These are phyloP conservation scores for Phytophthora hibernalis DNA, from an alignment of 352 stramenopile genomes.

Conservation along the genomic window DNA sequence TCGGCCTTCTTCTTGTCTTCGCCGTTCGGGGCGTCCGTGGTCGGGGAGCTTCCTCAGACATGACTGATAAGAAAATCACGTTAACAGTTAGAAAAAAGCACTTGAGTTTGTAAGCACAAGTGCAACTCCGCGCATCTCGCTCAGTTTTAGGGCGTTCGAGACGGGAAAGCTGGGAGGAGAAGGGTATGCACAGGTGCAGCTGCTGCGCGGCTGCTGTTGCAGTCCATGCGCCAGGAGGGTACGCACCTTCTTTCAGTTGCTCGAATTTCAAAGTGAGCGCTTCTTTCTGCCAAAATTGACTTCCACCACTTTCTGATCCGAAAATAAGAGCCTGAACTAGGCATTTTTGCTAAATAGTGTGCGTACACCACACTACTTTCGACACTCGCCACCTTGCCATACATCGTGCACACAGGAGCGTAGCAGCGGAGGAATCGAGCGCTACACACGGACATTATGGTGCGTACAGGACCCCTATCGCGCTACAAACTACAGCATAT, in stretches of 20 bases:
- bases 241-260: conserved; percentile 27
- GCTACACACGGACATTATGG: conserved; percentile 28
- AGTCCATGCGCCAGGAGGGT: neutral
- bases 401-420: conserved; percentile 9
- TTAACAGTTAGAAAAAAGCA: conserved; percentile 2
- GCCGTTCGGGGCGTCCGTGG: conserved; percentile 51
- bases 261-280: conserved; percentile 36
- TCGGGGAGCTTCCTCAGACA: conserved; percentile 68
- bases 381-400: conserved; percentile 21
- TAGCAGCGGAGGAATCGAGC: conserved; percentile 9
- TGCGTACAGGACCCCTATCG: conserved; percentile 10
- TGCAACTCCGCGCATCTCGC: conserved; percentile 15
- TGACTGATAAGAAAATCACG: conserved; percentile 33
- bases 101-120: conserved; percentile 17
- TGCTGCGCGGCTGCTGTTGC: neutral
- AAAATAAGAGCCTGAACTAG: neutral
- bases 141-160: neutral
- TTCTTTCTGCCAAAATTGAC: conserved; percentile 27
- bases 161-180: neutral
- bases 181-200: neutral
- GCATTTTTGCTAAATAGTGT: conserved; percentile 7
- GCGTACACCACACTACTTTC: conserved; percentile 19
- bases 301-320: conserved; percentile 1
- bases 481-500: neutral
- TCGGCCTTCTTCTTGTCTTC: conserved; percentile 90